Conservation (phyloP, 139 green algal genomes). For the Chlamydomonas schloesseri region DNA sequence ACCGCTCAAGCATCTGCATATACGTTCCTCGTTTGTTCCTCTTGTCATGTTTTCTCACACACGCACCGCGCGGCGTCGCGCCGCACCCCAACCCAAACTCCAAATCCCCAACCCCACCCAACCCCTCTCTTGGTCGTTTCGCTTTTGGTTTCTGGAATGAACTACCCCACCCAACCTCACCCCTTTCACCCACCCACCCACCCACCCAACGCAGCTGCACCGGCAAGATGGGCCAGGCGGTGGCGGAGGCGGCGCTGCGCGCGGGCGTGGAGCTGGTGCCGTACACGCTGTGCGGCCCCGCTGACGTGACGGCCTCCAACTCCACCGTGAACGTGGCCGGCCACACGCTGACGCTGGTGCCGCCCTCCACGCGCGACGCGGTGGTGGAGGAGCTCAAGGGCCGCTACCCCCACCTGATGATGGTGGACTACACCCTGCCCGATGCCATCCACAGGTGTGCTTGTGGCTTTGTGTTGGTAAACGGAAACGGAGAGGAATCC, state of each 20-base stretch:
- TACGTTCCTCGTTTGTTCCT: no score
- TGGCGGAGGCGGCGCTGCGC: constrained; percentile 83
- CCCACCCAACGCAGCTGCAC: constrained; percentile 74
- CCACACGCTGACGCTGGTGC: constrained; percentile 71
- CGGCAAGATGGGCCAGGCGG: constrained; percentile 94
- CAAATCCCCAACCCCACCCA: not conserved
- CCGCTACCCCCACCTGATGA: constrained; percentile 85
- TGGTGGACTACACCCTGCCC: constrained; percentile 98
- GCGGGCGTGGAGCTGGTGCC: constrained; percentile 87
- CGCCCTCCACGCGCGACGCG: constrained; percentile 35
- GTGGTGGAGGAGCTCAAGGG: constrained; percentile 42
- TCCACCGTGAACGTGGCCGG: constrained; percentile 37
- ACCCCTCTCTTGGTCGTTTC: not conserved
- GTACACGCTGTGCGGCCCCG: constrained; percentile 80
- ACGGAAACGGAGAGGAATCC: no score
- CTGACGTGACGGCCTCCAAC: not conserved
- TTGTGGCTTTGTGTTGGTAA: no score
- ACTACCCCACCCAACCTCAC: constrained; percentile 38
- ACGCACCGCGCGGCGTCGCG: no score
- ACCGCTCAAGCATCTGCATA: no score
- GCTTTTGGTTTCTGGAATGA: not conserved
- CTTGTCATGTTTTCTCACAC: no score
- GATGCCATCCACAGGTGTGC: constrained; percentile 81
- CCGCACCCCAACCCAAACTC: no score
- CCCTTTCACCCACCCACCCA: not conserved